Evolutionary conservation across 305 asterid species (phyloP).

Genomic region (Fraxinus albicans): DNA sequence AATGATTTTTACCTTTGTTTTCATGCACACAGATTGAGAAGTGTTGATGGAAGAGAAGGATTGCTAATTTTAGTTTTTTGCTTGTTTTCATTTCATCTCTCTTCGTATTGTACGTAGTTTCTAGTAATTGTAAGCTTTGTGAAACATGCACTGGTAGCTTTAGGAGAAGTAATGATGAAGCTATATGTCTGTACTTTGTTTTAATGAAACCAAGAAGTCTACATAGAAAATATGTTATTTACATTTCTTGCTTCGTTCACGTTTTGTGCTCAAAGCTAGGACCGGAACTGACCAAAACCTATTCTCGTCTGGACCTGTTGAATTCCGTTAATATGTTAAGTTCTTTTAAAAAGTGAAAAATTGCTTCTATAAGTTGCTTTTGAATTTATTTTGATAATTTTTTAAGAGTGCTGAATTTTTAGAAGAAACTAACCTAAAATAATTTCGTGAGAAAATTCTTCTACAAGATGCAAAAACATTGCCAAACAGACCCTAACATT

Average conservation of each 20-base stretch:
- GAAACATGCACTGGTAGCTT: neutral
- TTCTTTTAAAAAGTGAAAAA: neutral
- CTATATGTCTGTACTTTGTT: neutral
- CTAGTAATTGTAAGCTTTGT: neutral
- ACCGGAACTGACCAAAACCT: neutral
- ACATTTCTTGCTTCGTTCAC: neutral
- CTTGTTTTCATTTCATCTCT: neutral
- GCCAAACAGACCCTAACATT: neutral
- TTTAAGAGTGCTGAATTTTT: neutral
- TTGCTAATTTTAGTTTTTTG: constrained; percentile 18
- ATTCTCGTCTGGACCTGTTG: neutral
- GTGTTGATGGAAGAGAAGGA: constrained; percentile 11
- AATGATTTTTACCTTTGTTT: neutral
- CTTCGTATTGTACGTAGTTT: neutral
- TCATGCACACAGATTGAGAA: constrained; percentile 33
- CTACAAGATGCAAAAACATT: neutral
- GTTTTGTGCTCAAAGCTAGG: neutral
- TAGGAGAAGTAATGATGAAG: neutral
- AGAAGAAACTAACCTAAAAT: neutral
- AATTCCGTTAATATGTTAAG: neutral
- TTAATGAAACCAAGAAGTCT: neutral
- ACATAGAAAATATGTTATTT: neutral
- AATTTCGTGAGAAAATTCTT: neutral
- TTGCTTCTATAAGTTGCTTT: neutral
- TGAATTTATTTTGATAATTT: neutral